Evolutionary conservation across 306 rosid species (phyloP), one percentile per base, ranked within the genome.

Genomic region (Cicer yamashitae): DNA sequence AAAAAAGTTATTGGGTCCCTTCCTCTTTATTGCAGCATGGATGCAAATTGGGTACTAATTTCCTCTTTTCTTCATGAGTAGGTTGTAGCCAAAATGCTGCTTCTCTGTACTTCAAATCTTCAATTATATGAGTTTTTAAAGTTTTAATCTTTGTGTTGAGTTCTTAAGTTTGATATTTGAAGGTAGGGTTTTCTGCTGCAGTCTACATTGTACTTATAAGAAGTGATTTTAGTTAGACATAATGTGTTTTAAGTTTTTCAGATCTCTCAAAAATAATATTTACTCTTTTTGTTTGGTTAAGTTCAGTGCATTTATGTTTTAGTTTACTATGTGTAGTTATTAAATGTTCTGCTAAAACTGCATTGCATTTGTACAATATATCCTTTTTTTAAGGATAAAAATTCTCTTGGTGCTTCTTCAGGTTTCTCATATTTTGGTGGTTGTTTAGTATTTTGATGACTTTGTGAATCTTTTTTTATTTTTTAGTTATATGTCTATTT

Each of bases 1-100:
- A 77, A 58, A 73, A 44, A 37, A 62, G 44, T 47, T 74, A 65
- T 40, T 64, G 91, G 93, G 96, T 67, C 92, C 96, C 93, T 86
- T 45, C 37, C 0, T 70, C 88, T 88, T 94, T 75, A 88, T 71
- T 87, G 90, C 88, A 40, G 56, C 73, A 77, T 34, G 77, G 81
- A 81, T 87, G 81, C 84, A 67, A 45, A 77, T 82, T 82, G 75
- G 45, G 81, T 52, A 82, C 82, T 88, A 90, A 78, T 81, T 81
- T 75, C 63, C 63, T n/a, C 6, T 56, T 73, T 84, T 82, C 74
- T 87, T 75, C 82, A 34, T 80, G 79, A 82, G 86, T 77, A 78
- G 74, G 66, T 72, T 59, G 77, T 82, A 51, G 87, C 84, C 70
- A 77, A 51, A 62, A 68, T 79, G 81, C 57, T 76, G 72, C 75